These are phyloP conservation scores for Pinus taeda DNA, from an alignment of 75 land plant species.

Conservation along the genomic window DNA sequence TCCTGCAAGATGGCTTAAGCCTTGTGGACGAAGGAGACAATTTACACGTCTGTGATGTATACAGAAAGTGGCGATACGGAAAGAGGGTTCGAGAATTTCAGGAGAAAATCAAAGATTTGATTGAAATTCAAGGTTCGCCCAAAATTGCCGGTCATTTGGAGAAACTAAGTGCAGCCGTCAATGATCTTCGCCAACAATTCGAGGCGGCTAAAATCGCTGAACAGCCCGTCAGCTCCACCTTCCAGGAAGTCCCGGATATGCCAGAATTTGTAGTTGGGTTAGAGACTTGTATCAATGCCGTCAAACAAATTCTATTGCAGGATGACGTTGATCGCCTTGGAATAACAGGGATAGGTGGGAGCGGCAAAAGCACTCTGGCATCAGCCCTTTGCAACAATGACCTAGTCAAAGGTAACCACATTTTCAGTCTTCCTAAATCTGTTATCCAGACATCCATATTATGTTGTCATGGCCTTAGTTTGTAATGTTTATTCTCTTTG, in stretches of 20 bases:
- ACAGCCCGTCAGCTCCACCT: background rate
- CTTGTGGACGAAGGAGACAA: background rate
- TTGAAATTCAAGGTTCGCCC: background rate
- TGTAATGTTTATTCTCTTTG: too few relatives aligned
- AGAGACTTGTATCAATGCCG: background rate
- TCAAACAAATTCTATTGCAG: background rate
- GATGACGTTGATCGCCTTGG: background rate
- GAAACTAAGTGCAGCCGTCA: background rate
- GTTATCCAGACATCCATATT: too few relatives aligned
- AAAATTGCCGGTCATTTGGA: background rate
- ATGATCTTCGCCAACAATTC: background rate
- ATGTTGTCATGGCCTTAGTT: too few relatives aligned
- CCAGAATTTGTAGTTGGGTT: background rate
- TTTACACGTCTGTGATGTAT: background rate
- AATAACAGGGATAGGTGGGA: background rate
- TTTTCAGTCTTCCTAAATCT: too few relatives aligned
- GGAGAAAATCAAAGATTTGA: background rate
- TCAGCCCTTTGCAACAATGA: background rate
- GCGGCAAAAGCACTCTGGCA: background rate
- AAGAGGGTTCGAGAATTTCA: background rate
- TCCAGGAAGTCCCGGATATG: background rate
- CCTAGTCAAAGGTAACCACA: background rate
- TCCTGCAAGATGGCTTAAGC: background rate
- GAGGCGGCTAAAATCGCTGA: background rate
- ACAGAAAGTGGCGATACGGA: slow-evolving; percentile 2